Conservation (phyloP, 345 rosid genomes). For the Hypericum androsaemum region DNA sequence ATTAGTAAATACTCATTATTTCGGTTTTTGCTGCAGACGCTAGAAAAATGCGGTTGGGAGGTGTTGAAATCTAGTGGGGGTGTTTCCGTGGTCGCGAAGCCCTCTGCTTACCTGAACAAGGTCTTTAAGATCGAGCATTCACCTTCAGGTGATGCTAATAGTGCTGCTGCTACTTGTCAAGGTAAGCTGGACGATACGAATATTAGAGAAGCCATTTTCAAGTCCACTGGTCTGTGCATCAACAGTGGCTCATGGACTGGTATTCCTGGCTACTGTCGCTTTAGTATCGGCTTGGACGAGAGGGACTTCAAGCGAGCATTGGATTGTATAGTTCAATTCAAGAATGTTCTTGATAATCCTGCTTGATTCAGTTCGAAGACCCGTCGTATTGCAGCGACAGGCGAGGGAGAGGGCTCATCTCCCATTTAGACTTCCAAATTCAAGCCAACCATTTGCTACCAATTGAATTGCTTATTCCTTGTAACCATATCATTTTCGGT, state of each 20-base stretch:
- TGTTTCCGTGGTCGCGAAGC: constrained; percentile 82
- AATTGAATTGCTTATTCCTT: too few species aligned
- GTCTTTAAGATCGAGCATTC: constrained; percentile 27
- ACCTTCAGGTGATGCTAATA: constrained; percentile 13
- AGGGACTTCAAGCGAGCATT: constrained; percentile 62
- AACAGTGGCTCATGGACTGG: constrained; percentile 84
- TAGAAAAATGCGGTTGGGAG: constrained; percentile 86
- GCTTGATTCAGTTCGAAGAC: not conserved
- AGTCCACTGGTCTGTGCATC: constrained; percentile 66
- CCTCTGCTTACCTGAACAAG: constrained; percentile 55
- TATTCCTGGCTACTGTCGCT: constrained; percentile 86
- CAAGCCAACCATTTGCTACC: too few species aligned
- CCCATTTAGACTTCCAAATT: too few species aligned
- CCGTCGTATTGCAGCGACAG: not conserved
- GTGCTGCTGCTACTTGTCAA: constrained; percentile 13
- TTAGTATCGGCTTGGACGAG: constrained; percentile 62
- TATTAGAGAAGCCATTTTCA: constrained; percentile 62
- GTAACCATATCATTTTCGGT: too few species aligned
- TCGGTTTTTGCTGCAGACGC: constrained; percentile 27
- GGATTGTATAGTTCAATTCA: constrained; percentile 48
- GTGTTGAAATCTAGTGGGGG: constrained; percentile 58
- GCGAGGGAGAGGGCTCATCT: too few species aligned
- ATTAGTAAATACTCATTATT: not conserved
- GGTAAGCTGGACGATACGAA: constrained; percentile 50
- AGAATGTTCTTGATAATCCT: constrained; percentile 19